Evolutionary conservation across 306 rosid genomes (phyloP).

Genomic region (Lupinus albus): DNA sequence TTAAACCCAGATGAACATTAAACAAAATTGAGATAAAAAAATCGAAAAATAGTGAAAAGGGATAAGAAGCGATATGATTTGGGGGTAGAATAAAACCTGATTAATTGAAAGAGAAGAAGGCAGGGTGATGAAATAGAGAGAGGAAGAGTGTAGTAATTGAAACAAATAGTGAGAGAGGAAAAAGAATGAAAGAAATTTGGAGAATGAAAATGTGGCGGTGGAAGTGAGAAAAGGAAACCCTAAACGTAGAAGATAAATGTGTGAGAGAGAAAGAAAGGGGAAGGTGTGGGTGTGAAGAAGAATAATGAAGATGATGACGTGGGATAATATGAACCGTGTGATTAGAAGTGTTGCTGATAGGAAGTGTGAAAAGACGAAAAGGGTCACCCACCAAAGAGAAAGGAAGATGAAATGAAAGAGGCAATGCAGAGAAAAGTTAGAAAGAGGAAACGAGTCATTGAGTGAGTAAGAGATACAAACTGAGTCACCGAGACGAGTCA

Average conservation of each 20-base stretch:
- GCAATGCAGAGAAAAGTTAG: conserved; percentile 38
- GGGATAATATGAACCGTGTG: conserved; percentile 60
- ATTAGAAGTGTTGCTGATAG: conserved; percentile 33
- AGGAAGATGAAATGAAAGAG: conserved; percentile 12
- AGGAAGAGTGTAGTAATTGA: neutral
- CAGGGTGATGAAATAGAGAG: conserved; percentile 38
- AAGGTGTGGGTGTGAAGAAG: too few relatives aligned
- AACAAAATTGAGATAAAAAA: neutral
- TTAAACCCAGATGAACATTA: neutral
- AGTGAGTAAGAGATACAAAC: conserved; percentile 32
- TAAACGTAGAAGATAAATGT: conserved; percentile 39
- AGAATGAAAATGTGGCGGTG: neutral
- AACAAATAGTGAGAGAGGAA: neutral
- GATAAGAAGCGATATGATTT: conserved; percentile 6
- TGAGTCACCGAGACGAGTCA: conserved; percentile 44
- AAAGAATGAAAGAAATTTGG: conserved; percentile 8
- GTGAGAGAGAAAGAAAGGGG: too few relatives aligned
- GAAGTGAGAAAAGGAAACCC: conserved; percentile 55
- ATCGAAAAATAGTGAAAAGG: neutral
- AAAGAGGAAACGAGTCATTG: conserved; percentile 13
- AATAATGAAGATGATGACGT: conserved; percentile 60
- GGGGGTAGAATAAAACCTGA: conserved; percentile 49
- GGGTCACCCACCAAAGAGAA: conserved; percentile 50
- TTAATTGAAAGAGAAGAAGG: conserved; percentile 33
- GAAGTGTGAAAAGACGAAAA: conserved; percentile 60